Conservation (phyloP, 2,329 filamentous ascomycete genomes). For the Aureobasidium sp. region DNA sequence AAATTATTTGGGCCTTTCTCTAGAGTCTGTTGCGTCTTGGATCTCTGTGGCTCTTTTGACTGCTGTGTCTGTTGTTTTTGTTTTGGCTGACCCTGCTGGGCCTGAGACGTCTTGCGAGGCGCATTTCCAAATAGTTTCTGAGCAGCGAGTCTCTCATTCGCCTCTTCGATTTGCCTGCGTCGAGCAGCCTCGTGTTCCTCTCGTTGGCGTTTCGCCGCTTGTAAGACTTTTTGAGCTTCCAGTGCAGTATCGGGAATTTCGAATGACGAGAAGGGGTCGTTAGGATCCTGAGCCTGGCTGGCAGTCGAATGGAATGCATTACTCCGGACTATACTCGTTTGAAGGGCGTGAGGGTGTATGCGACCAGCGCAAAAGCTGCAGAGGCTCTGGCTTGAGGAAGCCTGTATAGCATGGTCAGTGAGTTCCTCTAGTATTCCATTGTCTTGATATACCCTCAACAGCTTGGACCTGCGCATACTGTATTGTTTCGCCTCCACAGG, state of each 20-base stretch:
- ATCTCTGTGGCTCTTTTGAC: background rate
- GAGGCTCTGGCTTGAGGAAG: constrained; percentile 15
- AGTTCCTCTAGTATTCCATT: background rate
- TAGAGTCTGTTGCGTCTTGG: background rate
- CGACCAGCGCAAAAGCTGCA: constrained; percentile 15
- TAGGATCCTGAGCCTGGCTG: background rate
- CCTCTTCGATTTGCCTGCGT: background rate
- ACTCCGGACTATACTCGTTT: background rate
- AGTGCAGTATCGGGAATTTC: background rate
- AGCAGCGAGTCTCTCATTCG: background rate
- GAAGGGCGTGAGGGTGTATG: background rate
- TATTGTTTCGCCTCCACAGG: background rate
- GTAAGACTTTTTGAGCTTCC: background rate
- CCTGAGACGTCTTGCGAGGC: background rate
- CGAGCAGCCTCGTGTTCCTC: background rate
- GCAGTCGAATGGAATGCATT: constrained; percentile 8
- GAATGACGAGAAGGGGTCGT: background rate
- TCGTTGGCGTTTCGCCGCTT: background rate
- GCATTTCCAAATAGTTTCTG: background rate
- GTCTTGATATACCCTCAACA: constrained; percentile 5
- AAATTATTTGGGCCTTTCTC: no score
- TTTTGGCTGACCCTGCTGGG: background rate
- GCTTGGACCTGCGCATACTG: constrained; percentile 7
- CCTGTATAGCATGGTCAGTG: background rate
- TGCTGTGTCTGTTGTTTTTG: background rate